phyloP scores from a whole-genome alignment of 2,329 filamentous ascomycete species.

The Phialophora chinensis region DNA sequence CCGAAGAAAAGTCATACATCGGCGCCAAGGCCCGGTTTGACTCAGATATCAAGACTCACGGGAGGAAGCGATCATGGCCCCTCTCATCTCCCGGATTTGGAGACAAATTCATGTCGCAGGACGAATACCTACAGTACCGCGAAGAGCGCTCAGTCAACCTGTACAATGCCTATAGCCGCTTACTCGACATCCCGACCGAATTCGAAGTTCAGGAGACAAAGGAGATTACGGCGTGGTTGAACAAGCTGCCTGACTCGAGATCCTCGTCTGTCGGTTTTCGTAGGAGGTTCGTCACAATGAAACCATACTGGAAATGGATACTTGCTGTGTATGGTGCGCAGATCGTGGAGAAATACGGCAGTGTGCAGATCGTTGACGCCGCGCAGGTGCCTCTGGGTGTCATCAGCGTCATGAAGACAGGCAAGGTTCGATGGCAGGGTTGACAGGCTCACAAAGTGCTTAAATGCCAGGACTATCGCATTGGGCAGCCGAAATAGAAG shows the following conservation, averaged over 20 bases:
- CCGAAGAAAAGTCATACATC: slow-evolving; percentile 51
- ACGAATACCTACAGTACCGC: slow-evolving; percentile 48
- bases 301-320: slow-evolving; percentile 52
- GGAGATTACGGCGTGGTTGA: slow-evolving; percentile 37
- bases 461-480: not conserved
- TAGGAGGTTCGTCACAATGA: slow-evolving; percentile 46
- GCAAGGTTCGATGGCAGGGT: slow-evolving; percentile 51
- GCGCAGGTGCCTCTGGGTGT: slow-evolving; percentile 52
- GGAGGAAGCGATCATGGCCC: not conserved
- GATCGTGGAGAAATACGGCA: slow-evolving; percentile 50
- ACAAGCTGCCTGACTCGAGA: slow-evolving; percentile 21
- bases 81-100: slow-evolving; percentile 18
- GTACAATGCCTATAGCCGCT: slow-evolving; percentile 42
- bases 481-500: not conserved
- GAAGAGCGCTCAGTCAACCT: slow-evolving; percentile 46
- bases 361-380: slow-evolving; percentile 49
- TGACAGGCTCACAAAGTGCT: slow-evolving; percentile 32
- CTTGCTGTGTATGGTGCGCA: slow-evolving; percentile 50
- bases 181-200: slow-evolving; percentile 46
- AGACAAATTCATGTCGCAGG: slow-evolving; percentile 47
- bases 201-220: slow-evolving; percentile 42
- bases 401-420: slow-evolving; percentile 50
- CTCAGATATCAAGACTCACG: not conserved
- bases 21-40: slow-evolving; percentile 14
- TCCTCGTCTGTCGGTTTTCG: slow-evolving; percentile 23